Percentiles rank a stretch among this genome's conserved stretches.
Evolutionary conservation across 2,329 filamentous ascomycete species (phyloP).

Genomic region (Colletotrichum musae): DNA sequence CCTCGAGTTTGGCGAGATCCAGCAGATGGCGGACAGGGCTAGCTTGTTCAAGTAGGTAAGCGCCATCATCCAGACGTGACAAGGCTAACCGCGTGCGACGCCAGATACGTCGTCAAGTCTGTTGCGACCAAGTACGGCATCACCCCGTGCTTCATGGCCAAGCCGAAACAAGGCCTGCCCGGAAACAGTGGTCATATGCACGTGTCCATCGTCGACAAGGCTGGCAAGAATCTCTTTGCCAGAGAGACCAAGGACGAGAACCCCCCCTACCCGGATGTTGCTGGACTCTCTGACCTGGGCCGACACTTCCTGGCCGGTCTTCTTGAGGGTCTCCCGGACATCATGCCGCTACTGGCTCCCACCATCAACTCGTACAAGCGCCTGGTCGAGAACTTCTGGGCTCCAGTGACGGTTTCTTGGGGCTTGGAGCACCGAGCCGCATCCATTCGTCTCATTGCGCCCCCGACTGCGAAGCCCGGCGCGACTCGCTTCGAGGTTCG

Average conservation of each 20-base stretch:
- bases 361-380: constrained; percentile 99
- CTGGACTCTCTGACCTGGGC: constrained; percentile 87
- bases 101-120: constrained; percentile 86
- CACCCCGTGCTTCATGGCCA: constrained; percentile 98
- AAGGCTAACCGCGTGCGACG: constrained; percentile 9
- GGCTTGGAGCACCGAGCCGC: constrained; percentile 95
- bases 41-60: constrained; percentile 86
- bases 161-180: constrained; percentile 89
- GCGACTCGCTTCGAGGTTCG: constrained; percentile 94
- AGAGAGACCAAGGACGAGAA: constrained; percentile 77
- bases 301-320: constrained; percentile 94
- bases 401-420: constrained; percentile 97
- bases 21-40: constrained; percentile 91
- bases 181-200: constrained; percentile 98
- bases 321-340: constrained; percentile 88
- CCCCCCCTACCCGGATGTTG: constrained; percentile 81
- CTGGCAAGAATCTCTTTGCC: constrained; percentile 88
- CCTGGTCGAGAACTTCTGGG: constrained; percentile 99
- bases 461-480: constrained; percentile 86
- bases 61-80: background rate
- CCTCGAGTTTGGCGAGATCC: constrained; percentile 89
- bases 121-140: constrained; percentile 90
- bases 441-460: constrained; percentile 89
- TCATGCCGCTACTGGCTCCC: constrained; percentile 95
- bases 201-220: constrained; percentile 84